These are phyloP conservation scores for Maudiozyma bulderi DNA, from an alignment of 805 yeast species.

Conservation along the genomic window DNA sequence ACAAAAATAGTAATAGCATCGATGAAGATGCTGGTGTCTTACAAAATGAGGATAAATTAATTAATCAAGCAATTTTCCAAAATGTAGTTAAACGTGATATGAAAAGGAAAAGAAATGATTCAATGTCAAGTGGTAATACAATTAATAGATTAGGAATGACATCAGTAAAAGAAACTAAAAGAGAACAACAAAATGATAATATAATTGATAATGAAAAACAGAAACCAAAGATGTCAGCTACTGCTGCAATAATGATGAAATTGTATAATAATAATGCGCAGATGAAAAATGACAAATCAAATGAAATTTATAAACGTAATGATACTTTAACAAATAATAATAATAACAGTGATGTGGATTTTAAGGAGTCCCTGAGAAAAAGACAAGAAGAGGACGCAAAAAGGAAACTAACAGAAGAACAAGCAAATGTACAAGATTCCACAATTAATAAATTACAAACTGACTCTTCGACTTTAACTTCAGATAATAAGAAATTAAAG, in stretches of 20 bases:
- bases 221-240: slow-evolving; percentile 5
- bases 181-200: background rate
- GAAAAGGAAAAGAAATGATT: slow-evolving; percentile 16
- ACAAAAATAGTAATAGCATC: background rate
- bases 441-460: background rate
- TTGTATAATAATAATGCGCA: slow-evolving; percentile 9
- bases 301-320: slow-evolving; percentile 1
- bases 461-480: background rate
- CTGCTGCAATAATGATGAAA: slow-evolving; percentile 13
- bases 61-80: slow-evolving; percentile 14
- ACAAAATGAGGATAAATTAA: slow-evolving; percentile 16
- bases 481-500: slow-evolving; percentile 6
- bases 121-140: slow-evolving; percentile 3
- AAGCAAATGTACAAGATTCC: background rate
- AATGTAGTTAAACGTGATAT: slow-evolving; percentile 16
- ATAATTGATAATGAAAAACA: background rate
- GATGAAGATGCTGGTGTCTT: slow-evolving; percentile 9
- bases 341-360: background rate
- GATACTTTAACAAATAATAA: background rate
- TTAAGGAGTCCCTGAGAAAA: background rate
- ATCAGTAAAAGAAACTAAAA: slow-evolving; percentile 2
- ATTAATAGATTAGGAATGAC: background rate
- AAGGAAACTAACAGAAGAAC: background rate
- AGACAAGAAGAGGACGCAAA: background rate
- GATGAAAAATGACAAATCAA: slow-evolving; percentile 4